A percentile compares a stretch with the other conserved stretches of the same genome.
phyloP scores from a whole-genome alignment of 176 grass and related monocot genomes.

The Zoysia japonica region DNA sequence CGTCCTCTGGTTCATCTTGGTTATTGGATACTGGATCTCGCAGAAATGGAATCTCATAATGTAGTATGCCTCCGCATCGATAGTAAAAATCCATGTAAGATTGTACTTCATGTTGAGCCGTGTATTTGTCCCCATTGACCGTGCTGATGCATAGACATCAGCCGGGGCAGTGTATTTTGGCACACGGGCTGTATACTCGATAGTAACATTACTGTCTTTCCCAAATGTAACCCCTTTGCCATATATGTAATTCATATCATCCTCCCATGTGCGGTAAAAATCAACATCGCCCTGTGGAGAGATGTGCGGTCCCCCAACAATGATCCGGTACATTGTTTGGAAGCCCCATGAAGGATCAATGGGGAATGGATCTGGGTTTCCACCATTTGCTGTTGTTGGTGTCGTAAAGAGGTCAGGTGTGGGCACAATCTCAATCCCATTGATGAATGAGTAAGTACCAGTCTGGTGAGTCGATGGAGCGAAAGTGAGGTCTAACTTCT shows the following conservation, averaged over 20 bases:
- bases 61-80: slow-evolving; percentile 56
- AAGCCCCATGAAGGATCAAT: neutral
- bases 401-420: slow-evolving; percentile 47
- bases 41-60: slow-evolving; percentile 50
- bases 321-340: slow-evolving; percentile 73
- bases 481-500: slow-evolving; percentile 52
- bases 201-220: slow-evolving; percentile 48
- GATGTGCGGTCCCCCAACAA: slow-evolving; percentile 51
- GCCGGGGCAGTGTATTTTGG: slow-evolving; percentile 52
- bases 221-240: slow-evolving; percentile 43
- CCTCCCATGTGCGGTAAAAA: slow-evolving; percentile 57
- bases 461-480: slow-evolving; percentile 39
- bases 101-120: slow-evolving; percentile 63
- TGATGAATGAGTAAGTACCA: slow-evolving; percentile 59
- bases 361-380: neutral
- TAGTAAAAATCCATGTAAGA: slow-evolving; percentile 64
- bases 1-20: slow-evolving; percentile 48
- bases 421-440: slow-evolving; percentile 64
- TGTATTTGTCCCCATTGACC: slow-evolving; percentile 62
- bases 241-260: slow-evolving; percentile 35
- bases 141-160: slow-evolving; percentile 54
- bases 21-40: slow-evolving; percentile 74
- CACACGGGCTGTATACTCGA: slow-evolving; percentile 9
- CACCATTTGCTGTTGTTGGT: neutral
- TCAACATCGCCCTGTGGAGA: slow-evolving; percentile 26